A percentile compares a stretch with the other conserved stretches of the same genome.
Evolutionary conservation across 805 yeast genomes (phyloP).

Genomic region (Candida bentonensis): DNA sequence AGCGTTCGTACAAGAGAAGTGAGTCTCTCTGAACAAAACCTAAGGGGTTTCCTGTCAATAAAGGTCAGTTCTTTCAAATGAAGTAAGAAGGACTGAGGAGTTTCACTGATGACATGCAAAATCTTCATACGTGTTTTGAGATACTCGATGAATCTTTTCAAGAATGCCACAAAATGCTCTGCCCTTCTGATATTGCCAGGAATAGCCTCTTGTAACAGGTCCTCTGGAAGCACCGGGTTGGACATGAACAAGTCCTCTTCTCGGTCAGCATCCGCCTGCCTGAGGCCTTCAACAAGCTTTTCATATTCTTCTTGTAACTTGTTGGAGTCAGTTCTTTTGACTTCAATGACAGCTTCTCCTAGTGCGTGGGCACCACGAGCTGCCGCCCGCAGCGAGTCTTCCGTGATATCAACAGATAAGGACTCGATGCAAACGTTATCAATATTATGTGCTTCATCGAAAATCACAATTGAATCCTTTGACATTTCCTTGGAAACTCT

Average conservation of each 20-base stretch:
- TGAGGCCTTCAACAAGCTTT: constrained; percentile 74
- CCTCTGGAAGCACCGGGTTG: constrained; percentile 77
- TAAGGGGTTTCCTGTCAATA: constrained; percentile 80
- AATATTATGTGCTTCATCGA: constrained; percentile 97
- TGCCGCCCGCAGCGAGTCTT: constrained; percentile 75
- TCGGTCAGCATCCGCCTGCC: constrained; percentile 58
- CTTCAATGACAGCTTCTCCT: constrained; percentile 70
- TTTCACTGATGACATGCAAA: constrained; percentile 92
- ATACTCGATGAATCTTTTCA: constrained; percentile 86
- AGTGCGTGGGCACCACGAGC: constrained; percentile 73
- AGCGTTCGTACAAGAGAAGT: constrained; percentile 80
- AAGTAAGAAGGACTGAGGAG: constrained; percentile 83
- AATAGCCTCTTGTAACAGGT: constrained; percentile 77
- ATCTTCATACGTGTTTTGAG: constrained; percentile 96
- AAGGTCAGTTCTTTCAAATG: constrained; percentile 88
- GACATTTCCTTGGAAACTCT: constrained; percentile 86
- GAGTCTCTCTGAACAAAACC: constrained; percentile 85
- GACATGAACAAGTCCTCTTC: constrained; percentile 62
- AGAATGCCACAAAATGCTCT: constrained; percentile 88
- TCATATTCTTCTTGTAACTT: constrained; percentile 85
- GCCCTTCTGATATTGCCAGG: constrained; percentile 97
- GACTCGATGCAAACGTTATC: constrained; percentile 98
- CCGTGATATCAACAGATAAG: constrained; percentile 79
- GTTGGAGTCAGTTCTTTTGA: constrained; percentile 67
- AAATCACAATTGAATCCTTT: constrained; percentile 84